Evolutionary conservation across 2,329 filamentous ascomycete species (phyloP).

Genomic region (Pyrenophora teres): DNA sequence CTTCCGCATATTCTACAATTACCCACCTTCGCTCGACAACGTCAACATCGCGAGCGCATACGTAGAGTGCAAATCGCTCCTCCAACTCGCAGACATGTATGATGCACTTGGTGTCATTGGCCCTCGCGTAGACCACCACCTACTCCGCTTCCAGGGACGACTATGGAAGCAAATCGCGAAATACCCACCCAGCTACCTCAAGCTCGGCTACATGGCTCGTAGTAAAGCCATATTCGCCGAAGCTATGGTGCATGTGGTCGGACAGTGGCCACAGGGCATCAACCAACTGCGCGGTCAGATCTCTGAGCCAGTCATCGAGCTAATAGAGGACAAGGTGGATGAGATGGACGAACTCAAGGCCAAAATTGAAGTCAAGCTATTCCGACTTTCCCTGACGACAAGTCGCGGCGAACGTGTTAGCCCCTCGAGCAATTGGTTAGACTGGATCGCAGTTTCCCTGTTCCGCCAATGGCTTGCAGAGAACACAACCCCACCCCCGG

Average conservation of each 20-base stretch:
- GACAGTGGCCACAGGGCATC: slow-evolving; percentile 85
- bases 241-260: slow-evolving; percentile 90
- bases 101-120: slow-evolving; percentile 87
- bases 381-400: slow-evolving; percentile 78
- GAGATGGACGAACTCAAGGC: slow-evolving; percentile 83
- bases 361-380: slow-evolving; percentile 79
- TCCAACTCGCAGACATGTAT: slow-evolving; percentile 91
- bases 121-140: slow-evolving; percentile 88
- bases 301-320: slow-evolving; percentile 76
- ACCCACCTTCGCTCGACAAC: slow-evolving; percentile 77
- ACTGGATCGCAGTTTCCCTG: slow-evolving; percentile 85
- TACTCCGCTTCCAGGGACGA: slow-evolving; percentile 86
- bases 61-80: slow-evolving; percentile 87
- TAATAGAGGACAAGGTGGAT: slow-evolving; percentile 94
- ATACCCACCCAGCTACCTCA: slow-evolving; percentile 90
- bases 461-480: slow-evolving; percentile 95
- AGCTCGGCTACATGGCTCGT: slow-evolving; percentile 82
- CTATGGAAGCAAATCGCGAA: slow-evolving; percentile 97
- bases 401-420: slow-evolving; percentile 80
- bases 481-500: slow-evolving; percentile 75
- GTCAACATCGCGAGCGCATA: slow-evolving; percentile 92
- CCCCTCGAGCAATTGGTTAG: slow-evolving; percentile 78
- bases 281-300: slow-evolving; percentile 73
- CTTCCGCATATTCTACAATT: slow-evolving; percentile 95
- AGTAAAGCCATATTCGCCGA: slow-evolving; percentile 77